phyloP scores from a whole-genome alignment of 2,329 filamentous ascomycete species.

The Emergomyces africanus region DNA sequence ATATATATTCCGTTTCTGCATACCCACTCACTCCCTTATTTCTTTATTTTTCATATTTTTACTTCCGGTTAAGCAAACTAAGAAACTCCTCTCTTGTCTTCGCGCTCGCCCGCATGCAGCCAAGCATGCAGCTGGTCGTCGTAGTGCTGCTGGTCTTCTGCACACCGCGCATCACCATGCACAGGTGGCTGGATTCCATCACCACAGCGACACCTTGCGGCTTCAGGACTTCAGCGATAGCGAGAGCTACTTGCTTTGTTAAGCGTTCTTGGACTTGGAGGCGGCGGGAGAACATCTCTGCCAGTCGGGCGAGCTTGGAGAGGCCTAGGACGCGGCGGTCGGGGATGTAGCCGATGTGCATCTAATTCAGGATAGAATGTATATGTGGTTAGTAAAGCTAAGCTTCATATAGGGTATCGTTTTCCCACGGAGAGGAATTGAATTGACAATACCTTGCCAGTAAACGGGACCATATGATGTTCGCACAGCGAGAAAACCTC shows the following conservation, averaged over 20 bases:
- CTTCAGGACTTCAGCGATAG: constrained; percentile 82
- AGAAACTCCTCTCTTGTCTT: constrained; percentile 96
- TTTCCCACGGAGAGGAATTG: neutral
- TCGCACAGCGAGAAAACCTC: constrained; percentile 92
- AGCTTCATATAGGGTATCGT: neutral
- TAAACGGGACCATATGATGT: constrained; percentile 94
- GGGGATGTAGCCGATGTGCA: constrained; percentile 98
- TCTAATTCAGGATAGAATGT: constrained; percentile 41
- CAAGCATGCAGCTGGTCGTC: constrained; percentile 95
- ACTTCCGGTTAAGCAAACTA: constrained; percentile 55
- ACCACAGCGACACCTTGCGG: constrained; percentile 93
- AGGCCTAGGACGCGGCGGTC: constrained; percentile 83
- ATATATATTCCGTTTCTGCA: neutral
- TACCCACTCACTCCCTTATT: neutral
- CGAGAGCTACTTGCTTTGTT: constrained; percentile 90
- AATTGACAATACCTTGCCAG: constrained; percentile 61
- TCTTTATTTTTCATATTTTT: constrained; percentile 5
- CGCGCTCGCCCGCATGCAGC: constrained; percentile 80
- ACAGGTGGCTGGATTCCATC: constrained; percentile 92
- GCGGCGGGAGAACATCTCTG: constrained; percentile 89
- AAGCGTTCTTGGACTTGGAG: constrained; percentile 94
- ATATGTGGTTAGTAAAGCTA: constrained; percentile 5
- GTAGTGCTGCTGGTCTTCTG: constrained; percentile 79
- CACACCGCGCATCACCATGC: constrained; percentile 99
- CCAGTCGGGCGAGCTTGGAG: constrained; percentile 88